phyloP scores from a whole-genome alignment of 805 yeast genomes.

The Pichia sporocuriosa region DNA sequence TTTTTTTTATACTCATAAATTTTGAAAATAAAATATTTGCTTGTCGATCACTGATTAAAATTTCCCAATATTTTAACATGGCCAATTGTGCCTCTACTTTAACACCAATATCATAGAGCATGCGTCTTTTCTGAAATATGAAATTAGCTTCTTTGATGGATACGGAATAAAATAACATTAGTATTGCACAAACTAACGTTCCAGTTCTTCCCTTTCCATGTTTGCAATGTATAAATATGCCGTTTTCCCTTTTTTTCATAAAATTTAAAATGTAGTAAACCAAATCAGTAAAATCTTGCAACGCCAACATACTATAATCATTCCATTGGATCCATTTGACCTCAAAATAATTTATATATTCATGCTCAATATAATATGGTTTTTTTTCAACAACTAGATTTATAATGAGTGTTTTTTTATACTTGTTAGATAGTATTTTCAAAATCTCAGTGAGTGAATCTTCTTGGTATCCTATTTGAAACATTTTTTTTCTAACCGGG shows the following conservation, averaged over 20 bases:
- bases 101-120: slow-evolving; percentile 55
- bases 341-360: slow-evolving; percentile 32
- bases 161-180: slow-evolving; percentile 42
- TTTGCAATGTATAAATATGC: slow-evolving; percentile 74
- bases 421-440: slow-evolving; percentile 45
- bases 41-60: slow-evolving; percentile 4
- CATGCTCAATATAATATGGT: slow-evolving; percentile 30
- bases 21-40: background rate
- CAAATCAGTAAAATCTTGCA: slow-evolving; percentile 40
- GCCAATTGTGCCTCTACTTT: slow-evolving; percentile 64
- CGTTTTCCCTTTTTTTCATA: slow-evolving; percentile 30
- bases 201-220: slow-evolving; percentile 94
- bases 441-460: slow-evolving; percentile 24
- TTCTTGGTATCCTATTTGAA: too few species aligned
- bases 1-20: background rate
- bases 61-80: slow-evolving; percentile 49
- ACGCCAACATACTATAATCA: slow-evolving; percentile 75
- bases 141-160: slow-evolving; percentile 41
- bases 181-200: slow-evolving; percentile 58
- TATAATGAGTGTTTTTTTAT: slow-evolving; percentile 40
- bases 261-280: slow-evolving; percentile 41
- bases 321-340: slow-evolving; percentile 45
- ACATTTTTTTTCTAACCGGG: slow-evolving; percentile 36
- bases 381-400: slow-evolving; percentile 51
- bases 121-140: slow-evolving; percentile 50